These are phyloP conservation scores for Porpolomopsis calyptriformis DNA, from an alignment of 768 basidiomycete genomes.

Conservation along the genomic window DNA sequence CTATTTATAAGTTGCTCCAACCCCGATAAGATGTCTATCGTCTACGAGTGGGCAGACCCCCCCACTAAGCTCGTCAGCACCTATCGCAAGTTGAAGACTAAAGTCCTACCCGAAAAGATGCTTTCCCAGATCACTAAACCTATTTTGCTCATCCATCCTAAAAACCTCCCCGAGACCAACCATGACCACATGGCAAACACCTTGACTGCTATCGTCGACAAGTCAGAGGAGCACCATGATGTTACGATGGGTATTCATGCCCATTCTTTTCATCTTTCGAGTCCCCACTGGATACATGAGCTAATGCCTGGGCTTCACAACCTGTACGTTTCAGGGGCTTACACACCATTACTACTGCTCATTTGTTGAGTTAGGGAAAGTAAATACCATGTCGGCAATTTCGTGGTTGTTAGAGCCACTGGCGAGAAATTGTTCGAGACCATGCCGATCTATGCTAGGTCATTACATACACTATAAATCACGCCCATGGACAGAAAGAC, in stretches of 20 bases:
- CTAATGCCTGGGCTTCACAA: conserved; percentile 47
- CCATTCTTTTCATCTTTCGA: conserved; percentile 18
- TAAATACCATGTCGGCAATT: conserved; percentile 50
- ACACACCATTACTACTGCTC: neutral
- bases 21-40: neutral
- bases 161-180: conserved; percentile 27
- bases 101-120: neutral
- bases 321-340: neutral
- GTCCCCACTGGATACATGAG: conserved; percentile 31
- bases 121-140: conserved; percentile 9
- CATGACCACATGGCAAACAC: conserved; percentile 23
- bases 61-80: neutral
- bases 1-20: neutral
- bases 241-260: conserved; percentile 24
- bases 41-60: neutral
- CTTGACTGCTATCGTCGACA: conserved; percentile 26
- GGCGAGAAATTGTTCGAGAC: conserved; percentile 52
- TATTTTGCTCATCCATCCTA: conserved; percentile 21
- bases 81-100: neutral
- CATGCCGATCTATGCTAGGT: conserved; percentile 63
- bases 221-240: conserved; percentile 21
- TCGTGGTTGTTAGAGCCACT: conserved; percentile 37
- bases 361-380: conserved; percentile 18
- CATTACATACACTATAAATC: too few species aligned
- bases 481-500: too few species aligned